Conservation (phyloP, 2,329 filamentous ascomycete genomes). For the Magnaporthiopsis rhizophila region DNA sequence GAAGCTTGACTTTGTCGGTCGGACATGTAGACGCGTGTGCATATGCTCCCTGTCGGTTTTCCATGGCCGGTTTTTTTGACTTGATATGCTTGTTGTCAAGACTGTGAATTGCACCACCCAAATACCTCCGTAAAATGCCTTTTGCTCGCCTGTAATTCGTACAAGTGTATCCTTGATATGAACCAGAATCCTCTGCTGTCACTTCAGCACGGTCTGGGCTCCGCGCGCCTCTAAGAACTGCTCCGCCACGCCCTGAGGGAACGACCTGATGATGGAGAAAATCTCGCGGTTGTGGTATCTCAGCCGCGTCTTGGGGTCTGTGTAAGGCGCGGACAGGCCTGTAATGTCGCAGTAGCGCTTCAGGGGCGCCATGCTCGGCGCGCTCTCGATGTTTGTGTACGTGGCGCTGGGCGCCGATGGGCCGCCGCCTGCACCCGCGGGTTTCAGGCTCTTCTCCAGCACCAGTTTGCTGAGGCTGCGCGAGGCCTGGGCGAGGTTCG, state of each 20-base stretch:
- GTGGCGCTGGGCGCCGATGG: conserved; percentile 63
- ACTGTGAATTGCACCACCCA: background rate
- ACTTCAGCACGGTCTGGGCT: conserved; percentile 90
- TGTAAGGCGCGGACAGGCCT: conserved; percentile 81
- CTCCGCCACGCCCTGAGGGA: conserved; percentile 79
- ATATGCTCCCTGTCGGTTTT: background rate
- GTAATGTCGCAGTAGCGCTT: conserved; percentile 96
- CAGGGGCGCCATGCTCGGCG: conserved; percentile 75
- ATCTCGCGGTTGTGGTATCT: conserved; percentile 91
- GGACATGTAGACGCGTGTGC: conserved; percentile 43
- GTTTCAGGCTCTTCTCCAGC: conserved; percentile 67
- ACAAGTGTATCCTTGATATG: background rate
- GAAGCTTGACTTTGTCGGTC: conserved; percentile 94
- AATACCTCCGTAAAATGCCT: background rate
- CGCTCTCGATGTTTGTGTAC: conserved; percentile 90
- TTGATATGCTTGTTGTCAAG: background rate
- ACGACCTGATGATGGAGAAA: conserved; percentile 70
- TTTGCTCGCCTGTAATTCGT: background rate
- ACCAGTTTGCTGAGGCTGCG: conserved; percentile 82
- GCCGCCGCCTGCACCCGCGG: conserved; percentile 17
- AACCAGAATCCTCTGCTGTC: conserved; percentile 23
- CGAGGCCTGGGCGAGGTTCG: conserved; percentile 61
- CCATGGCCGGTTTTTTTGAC: background rate
- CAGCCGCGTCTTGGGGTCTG: conserved; percentile 89
- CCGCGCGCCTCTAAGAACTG: conserved; percentile 83